phyloP scores from a whole-genome alignment of 306 rosid genomes.

The Trifolium pratense region DNA sequence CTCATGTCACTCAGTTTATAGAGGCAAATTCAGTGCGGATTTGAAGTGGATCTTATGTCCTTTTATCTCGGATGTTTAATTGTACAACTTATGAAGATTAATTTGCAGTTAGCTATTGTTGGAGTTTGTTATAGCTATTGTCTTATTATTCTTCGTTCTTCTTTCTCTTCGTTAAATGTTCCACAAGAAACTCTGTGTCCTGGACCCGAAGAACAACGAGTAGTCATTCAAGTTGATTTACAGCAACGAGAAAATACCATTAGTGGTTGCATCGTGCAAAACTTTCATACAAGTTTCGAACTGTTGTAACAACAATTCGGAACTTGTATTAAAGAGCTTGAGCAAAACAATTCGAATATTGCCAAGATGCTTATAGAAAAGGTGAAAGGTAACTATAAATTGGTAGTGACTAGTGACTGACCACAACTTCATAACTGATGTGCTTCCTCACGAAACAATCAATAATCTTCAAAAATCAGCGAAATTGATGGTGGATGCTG shows the following conservation, averaged over 20 bases:
- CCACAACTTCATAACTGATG: slow-evolving; percentile 61
- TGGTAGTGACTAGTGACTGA: slow-evolving; percentile 11
- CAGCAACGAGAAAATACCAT: background rate
- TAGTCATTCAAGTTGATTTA: background rate
- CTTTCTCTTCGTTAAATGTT: background rate
- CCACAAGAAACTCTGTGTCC: background rate
- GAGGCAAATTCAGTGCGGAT: slow-evolving; percentile 1
- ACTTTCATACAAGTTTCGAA: too few relatives aligned
- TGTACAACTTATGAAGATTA: slow-evolving; percentile 28
- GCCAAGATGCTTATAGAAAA: background rate
- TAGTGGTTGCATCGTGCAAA: too few relatives aligned
- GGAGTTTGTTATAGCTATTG: background rate
- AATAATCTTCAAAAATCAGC: slow-evolving; percentile 66
- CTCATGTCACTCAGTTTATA: slow-evolving; percentile 24
- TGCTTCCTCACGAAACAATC: slow-evolving; percentile 52
- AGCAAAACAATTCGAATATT: background rate
- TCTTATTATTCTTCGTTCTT: background rate
- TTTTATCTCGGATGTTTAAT: slow-evolving; percentile 7
- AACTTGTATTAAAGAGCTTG: background rate
- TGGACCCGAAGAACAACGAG: background rate
- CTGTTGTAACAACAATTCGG: background rate
- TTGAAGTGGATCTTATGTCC: slow-evolving; percentile 15
- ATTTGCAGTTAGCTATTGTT: background rate
- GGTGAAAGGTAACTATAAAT: background rate
- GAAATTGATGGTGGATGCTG: slow-evolving; percentile 62